Conservation (phyloP, 345 rosid genomes). For the Salix dunnii region DNA sequence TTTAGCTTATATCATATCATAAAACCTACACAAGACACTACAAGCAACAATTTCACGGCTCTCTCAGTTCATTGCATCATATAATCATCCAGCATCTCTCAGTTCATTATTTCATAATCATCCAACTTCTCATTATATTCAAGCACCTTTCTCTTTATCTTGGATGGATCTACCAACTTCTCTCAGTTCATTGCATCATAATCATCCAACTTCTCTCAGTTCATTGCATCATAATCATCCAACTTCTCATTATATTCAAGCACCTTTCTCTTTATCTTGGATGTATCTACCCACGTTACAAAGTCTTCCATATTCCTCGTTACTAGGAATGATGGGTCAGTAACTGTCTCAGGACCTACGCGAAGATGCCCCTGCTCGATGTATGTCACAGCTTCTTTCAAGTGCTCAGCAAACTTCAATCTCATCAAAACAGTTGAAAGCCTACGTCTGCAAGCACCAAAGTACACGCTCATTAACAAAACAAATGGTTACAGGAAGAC, state of each 20-base stretch:
- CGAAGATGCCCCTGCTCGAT: constrained; percentile 95
- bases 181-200: no score
- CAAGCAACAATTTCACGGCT: no score
- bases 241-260: constrained; percentile 76
- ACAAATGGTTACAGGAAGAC: neutral
- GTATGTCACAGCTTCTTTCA: constrained; percentile 84
- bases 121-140: constrained; percentile 81
- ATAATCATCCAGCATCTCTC: no score
- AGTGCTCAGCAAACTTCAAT: constrained; percentile 77
- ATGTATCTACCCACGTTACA: constrained; percentile 90
- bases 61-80: no score
- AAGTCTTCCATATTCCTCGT: constrained; percentile 94
- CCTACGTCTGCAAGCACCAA: constrained; percentile 59
- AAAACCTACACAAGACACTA: no score
- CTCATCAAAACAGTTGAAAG: constrained; percentile 61
- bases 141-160: constrained; percentile 80
- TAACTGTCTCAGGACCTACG: constrained; percentile 84
- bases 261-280: constrained; percentile 85
- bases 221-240: constrained; percentile 84
- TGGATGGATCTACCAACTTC: constrained; percentile 89
- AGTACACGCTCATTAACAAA: neutral
- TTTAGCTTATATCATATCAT: no score
- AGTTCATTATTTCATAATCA: constrained; percentile 76
- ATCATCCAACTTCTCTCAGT: constrained; percentile 37
- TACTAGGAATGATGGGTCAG: constrained; percentile 85